These are phyloP conservation scores for Fusarium sp. DNA, from an alignment of 2,329 filamentous ascomycete species.

Conservation along the genomic window DNA sequence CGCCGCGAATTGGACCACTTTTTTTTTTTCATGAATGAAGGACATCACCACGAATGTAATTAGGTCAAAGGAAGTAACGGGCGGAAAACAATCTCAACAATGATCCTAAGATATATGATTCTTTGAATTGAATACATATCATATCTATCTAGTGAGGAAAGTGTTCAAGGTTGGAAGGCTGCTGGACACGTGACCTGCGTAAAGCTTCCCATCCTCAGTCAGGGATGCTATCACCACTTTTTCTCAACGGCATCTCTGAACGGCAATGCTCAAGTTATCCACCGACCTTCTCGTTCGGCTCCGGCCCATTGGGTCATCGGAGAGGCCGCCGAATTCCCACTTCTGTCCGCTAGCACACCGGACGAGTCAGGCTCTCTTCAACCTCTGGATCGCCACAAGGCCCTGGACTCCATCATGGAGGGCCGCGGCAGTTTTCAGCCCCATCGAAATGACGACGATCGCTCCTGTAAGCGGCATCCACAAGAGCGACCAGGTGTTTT, in stretches of 20 bases:
- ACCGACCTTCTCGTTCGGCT: background rate
- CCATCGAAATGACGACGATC: conserved; percentile 4
- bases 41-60: background rate
- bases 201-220: background rate
- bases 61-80: background rate
- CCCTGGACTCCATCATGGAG: background rate
- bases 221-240: background rate
- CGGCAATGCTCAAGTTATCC: background rate
- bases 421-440: background rate
- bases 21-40: background rate
- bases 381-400: background rate
- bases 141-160: too few relatives aligned
- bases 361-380: background rate
- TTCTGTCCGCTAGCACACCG: background rate
- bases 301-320: background rate
- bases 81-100: background rate
- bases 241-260: background rate
- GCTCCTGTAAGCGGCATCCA: background rate
- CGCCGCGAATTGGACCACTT: background rate
- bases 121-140: background rate
- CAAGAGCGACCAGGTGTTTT: background rate
- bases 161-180: too few relatives aligned
- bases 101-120: background rate
- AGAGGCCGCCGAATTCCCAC: background rate
- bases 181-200: background rate